Evolutionary conservation across 2,329 filamentous ascomycete species (phyloP), one percentile per base, ranked within the genome.

Genomic region (Aspergillus fumigatiaffinis): DNA sequence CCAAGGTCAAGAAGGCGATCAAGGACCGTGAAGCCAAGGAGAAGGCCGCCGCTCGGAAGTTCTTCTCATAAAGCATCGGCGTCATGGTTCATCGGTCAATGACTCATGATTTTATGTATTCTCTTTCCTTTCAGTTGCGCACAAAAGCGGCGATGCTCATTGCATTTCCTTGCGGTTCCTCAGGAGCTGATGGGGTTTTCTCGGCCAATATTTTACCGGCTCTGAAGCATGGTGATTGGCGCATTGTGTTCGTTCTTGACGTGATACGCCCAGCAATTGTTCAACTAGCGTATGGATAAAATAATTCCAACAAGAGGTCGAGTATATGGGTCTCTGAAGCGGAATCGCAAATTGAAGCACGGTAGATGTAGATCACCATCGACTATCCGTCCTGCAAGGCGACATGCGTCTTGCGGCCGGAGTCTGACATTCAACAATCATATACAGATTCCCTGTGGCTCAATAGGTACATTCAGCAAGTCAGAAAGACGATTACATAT

Each of bases 21-120:
- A 82, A 85, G 10, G 89, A 88, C 57, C 84, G 88, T 60, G 82
- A 86, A 60, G 89, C 89, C 73, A 96, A 92, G 84, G 91, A 97
- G 81, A 95, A 92, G 84, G 91, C 90, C 66, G 89, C 88, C 5
- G 96, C 93, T 73, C 90, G 89, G 79, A 97, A 96, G 79, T 94
- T 95, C 77, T 97, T 97, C 72, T 74, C 80, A 44, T 87, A 69
- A 75, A 54, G 42, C 49, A 47, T 49, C 38, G n/a, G 21, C 51
- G 47, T 64, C 63, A 68, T 63, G 67, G 68, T 65, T 68, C 62
- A 71, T 66, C 65, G 68, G 57, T 65, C 59, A 58, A 65, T 66
- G 66, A 64, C 67, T 63, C 66, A 64, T 63, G 58, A 64, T 64
- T 65, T 62, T 53, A 42, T 56, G 55, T 63, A 63, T 59, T 44